These are phyloP conservation scores for Yamadazyma triangularis DNA, from an alignment of 1,139 yeast species.

Conservation along the genomic window DNA sequence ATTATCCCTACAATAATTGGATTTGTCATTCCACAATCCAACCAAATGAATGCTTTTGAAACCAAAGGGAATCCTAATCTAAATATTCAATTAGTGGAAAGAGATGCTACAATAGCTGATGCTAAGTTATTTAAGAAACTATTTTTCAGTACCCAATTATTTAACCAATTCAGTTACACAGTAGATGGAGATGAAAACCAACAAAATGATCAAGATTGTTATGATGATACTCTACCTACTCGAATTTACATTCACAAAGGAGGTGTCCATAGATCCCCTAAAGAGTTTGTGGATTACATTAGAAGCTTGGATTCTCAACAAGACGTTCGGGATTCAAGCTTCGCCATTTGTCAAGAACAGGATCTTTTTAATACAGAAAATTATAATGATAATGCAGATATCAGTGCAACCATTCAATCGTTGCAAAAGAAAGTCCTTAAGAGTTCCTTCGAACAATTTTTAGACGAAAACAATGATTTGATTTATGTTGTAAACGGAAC, in stretches of 20 bases:
- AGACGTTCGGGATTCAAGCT: slow-evolving; percentile 1
- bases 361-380: slow-evolving; percentile 5
- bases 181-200: slow-evolving; percentile 8
- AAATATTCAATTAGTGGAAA: no score
- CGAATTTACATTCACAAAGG: slow-evolving; percentile 11
- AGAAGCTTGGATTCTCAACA: no score
- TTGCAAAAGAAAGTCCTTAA: slow-evolving; percentile 7
- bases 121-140: slow-evolving; percentile 10
- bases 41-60: no score
- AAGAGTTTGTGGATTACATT: slow-evolving; percentile 9
- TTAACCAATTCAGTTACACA: background rate
- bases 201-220: slow-evolving; percentile 6
- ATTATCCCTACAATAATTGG: no score
- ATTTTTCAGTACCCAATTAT: slow-evolving; percentile 5
- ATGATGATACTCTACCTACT: slow-evolving; percentile 10
- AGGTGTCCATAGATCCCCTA: slow-evolving; percentile 5
- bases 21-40: no score
- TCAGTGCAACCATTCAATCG: slow-evolving; percentile 8
- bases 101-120: no score
- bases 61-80: no score
- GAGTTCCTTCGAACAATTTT: slow-evolving; percentile 7
- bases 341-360: slow-evolving; percentile 7
- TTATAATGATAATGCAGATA: slow-evolving; percentile 5
- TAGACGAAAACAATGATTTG: slow-evolving; percentile 10
- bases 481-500: slow-evolving; percentile 13